Percentiles rank a stretch among this genome's conserved stretches.
These are phyloP conservation scores for Aspergillus eucalypticola DNA, from an alignment of 2,329 filamentous ascomycete genomes.

Conservation along the genomic window DNA sequence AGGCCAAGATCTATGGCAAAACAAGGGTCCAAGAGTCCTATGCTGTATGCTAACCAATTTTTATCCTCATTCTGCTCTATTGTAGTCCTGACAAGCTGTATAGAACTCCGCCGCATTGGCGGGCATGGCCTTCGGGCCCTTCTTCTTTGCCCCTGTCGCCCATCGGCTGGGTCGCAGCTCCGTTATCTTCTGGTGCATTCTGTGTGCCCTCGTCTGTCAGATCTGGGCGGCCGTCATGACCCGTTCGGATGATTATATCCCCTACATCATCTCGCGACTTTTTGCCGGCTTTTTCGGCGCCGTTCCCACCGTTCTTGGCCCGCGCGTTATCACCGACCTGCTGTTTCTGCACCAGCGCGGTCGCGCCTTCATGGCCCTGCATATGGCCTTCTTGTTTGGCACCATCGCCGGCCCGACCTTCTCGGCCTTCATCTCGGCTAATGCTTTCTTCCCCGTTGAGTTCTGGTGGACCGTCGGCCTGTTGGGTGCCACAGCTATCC, in stretches of 20 bases:
- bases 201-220: constrained; percentile 37
- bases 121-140: constrained; percentile 41
- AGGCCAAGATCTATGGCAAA: constrained; percentile 10
- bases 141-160: constrained; percentile 42
- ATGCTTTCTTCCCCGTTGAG: constrained; percentile 38
- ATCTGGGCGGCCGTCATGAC: constrained; percentile 45
- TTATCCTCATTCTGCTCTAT: constrained; percentile 17
- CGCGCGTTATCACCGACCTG: constrained; percentile 44
- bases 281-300: constrained; percentile 45
- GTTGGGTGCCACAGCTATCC: constrained; percentile 35
- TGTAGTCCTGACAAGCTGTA: constrained; percentile 34
- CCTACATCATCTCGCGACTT: constrained; percentile 42
- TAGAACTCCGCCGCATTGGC: constrained; percentile 35
- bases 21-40: constrained; percentile 3
- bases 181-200: constrained; percentile 43
- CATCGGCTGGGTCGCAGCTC: constrained; percentile 40
- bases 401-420: constrained; percentile 42
- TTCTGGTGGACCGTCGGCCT: constrained; percentile 50
- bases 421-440: constrained; percentile 42
- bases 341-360: constrained; percentile 49
- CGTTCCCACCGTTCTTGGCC: constrained; percentile 41
- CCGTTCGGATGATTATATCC: constrained; percentile 34
- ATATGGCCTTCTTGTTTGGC: constrained; percentile 41
- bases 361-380: constrained; percentile 40
- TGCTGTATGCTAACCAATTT: background rate